Evolutionary conservation across 2,329 filamentous ascomycete species (phyloP), one percentile per base, ranked within the genome.

Genomic region (Talaromyces sp.): DNA sequence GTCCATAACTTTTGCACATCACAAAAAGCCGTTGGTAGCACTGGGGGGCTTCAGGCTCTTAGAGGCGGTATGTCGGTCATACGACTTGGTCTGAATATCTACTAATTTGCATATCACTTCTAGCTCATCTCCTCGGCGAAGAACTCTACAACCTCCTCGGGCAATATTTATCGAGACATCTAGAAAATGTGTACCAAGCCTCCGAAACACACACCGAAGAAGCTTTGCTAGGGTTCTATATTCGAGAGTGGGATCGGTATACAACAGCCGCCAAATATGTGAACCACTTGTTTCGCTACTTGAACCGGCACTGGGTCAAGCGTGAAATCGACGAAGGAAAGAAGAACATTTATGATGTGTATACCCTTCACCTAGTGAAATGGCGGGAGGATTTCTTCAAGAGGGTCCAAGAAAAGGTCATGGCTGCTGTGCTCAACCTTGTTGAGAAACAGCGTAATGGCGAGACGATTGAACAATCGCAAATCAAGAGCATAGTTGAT

Each of bases 1-100:
- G 95, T 99, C 59, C 95, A 99, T 82, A 97, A 99, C 82, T 99
- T 99, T 79, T 99, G 95, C 79, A 99, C 95, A 65, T 97, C 95
- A 27, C 95, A 98, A 78, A 98, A 98, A 78, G 92, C 92, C 1
- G 88, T 93, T 53, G 86, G 87, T n/a, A 83, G 86, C 61, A 70
- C 79, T 69, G 76, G 79, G 72, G 71, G 82, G 72, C 76, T 75
- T 78, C 69, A 84, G 40, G 86, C 86, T 69, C 89, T 92, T 76
- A 84, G 90, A 68, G 93, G 93, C 78, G 91, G 91, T 88, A 82
- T 59, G 77, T 74, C 43, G 38, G n/a, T 29, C n/a, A 51, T 27
- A 19, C 19, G 11, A 36, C 22, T 56, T 22, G 25, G n/a, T 56
- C 1, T 53, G 13, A 15, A n/a, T 29, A 31, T 36, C 67, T 74